Evolutionary conservation across 2,329 filamentous ascomycete species (phyloP).

Genomic region (Colletotrichum destructivum): DNA sequence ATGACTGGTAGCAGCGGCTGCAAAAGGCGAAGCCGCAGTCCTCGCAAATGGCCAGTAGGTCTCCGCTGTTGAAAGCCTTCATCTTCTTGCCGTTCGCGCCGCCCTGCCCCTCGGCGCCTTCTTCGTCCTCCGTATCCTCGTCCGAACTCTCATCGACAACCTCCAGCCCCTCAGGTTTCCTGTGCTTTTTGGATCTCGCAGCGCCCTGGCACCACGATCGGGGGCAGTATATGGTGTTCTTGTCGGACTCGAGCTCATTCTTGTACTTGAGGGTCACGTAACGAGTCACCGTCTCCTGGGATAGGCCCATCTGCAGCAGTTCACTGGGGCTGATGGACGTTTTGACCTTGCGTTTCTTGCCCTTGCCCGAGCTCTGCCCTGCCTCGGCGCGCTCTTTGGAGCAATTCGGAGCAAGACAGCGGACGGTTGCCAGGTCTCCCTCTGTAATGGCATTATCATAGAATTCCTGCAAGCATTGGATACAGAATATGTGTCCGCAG

Average conservation of each 20-base stretch:
- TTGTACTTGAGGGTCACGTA: constrained; percentile 95
- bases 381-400: constrained; percentile 71
- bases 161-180: constrained; percentile 78
- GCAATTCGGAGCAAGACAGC: constrained; percentile 86
- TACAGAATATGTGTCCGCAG: constrained; percentile 93
- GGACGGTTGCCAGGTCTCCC: constrained; percentile 84
- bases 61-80: constrained; percentile 61
- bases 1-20: constrained; percentile 77
- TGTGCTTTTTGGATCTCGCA: constrained; percentile 81
- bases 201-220: constrained; percentile 93
- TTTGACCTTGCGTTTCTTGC: constrained; percentile 71
- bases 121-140: constrained; percentile 64
- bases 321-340: constrained; percentile 85
- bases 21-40: constrained; percentile 95
- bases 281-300: constrained; percentile 81
- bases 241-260: constrained; percentile 91
- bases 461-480: constrained; percentile 88
- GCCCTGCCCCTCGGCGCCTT: constrained; percentile 46
- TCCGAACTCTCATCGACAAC: constrained; percentile 67
- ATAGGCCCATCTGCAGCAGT: constrained; percentile 81
- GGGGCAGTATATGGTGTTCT: constrained; percentile 92
- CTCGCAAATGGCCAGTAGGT: constrained; percentile 87
- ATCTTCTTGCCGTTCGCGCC: constrained; percentile 41
- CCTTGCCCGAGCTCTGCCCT: constrained; percentile 45
- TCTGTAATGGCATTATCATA: constrained; percentile 91